Evolutionary conservation across 1,284 basidiomycete genomes (phyloP), one percentile per base, ranked within the genome.

Genomic region (Rhodotorula sp.): DNA sequence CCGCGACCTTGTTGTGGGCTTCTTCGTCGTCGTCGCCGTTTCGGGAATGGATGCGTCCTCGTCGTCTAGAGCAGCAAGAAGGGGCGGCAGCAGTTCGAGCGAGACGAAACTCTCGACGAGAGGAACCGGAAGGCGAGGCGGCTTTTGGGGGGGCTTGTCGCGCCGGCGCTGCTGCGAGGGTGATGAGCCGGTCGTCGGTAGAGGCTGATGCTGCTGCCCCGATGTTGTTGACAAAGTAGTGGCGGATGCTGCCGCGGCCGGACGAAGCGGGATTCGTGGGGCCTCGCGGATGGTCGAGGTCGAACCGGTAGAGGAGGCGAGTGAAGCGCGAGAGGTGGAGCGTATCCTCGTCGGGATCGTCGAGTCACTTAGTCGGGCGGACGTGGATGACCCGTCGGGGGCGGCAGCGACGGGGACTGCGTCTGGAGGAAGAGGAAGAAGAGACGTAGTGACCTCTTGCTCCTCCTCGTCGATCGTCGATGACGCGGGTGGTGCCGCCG

Each of bases 51-150:
- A 26, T 0, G n/a, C 4, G 24, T 4, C 22, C 42, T 33, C 54
- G 5, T 4, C 54, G 10, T 7, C 24, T 24, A 20, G 22, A 42
- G 33, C 2, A 12, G 33, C 33, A 20, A 18, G 29, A 22, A n/a
- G 57, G 4, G n/a, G 24, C 29, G 53, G 51, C 3, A 70, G 55
- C 12, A 70, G 57, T 48, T 77, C 72, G 54, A 92, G 80, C 24
- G 87, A 85, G 65, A 92, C 80, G 76, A 91, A 90, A 1, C 89
- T 90, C 79, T 91, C 89, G n/a, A 91, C 86, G 37, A 92, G 82
- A 58, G 90, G 86, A n/a, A 88, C 87, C 59, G 83, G 82, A 10
- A 92, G 83, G 15, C 90, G 84, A 73, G 85, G 87, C 81, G 85
- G 87, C 81, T 90, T 88, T 55, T 81, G 81, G n/a, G n/a, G n/a